Base-by-base conservation (phyloP, 805 yeast genomes). In the Wickerhamiella alocasiicola region DNA sequence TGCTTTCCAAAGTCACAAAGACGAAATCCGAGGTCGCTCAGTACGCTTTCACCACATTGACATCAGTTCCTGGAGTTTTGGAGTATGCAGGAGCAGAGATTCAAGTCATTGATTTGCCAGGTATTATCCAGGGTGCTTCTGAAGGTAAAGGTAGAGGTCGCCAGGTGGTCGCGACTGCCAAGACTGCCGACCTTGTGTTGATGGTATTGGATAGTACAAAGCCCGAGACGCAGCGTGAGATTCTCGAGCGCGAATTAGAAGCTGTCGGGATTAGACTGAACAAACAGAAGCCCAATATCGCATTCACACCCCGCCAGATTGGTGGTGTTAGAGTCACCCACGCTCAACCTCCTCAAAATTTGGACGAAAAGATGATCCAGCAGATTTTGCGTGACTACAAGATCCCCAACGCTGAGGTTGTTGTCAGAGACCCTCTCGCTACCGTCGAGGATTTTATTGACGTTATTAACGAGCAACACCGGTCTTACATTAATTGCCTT, bases 71-170 rank as follows among this genome's bases (percentile, higher is more conserved):
- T 0, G 96, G 97, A 36, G 94, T 91, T 9, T 66, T 88, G 51
- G 88, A 85, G 56, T 85, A 88, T 56, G 84, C 85, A 56, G 97
- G 97, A 28, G 95, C 97, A 0, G 95, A 87, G 55, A 85, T 88
- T 47, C 98, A 88, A 63, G 78, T 91, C 49, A 88, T 88, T n/a
- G 98, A 88, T 70, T 64, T 88, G 39, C 98, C 98, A 1, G 98
- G 98, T 60, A 88, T 88, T 51, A 88, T 88, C 44, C 83, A 82
- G 57, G 97, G 97, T 32, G 97, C 97, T 3, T 71, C 93, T 26
- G 95, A 83, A 56, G 97, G 97, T 54, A 87, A 87, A 61, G 98
- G 98, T 52, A 75, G 98, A 60, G 97, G 97, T 43, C 72, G 95
- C 53, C 97, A 91, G 60, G 97, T 91, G 31, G 87, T 88, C 49